Evolutionary conservation across 331 rosid genomes (phyloP), one percentile per base, ranked within the genome.

Genomic region (Quercus lobata): DNA sequence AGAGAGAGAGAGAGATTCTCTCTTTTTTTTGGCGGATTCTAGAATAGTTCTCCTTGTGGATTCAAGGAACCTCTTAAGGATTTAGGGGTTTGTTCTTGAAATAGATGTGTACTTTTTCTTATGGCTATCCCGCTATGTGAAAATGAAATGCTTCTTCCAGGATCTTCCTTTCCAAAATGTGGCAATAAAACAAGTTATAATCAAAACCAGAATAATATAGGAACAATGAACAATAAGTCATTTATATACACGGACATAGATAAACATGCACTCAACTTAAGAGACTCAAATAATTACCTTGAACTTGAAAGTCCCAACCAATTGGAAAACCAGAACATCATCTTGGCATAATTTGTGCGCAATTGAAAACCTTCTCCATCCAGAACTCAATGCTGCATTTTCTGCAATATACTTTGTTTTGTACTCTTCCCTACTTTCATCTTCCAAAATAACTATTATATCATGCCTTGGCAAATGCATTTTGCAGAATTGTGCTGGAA

Each of bases 381-480:
- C 90, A 57, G 74, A 87, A 73, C 90, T 86, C 82, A 86, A 14
- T 24, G 84, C 90, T 1, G 16, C 73, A 72, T 86, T 83, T 17
- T 32, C 83, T 14, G 56, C 66, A 57, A 83, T 77, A 72, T 21
- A 81, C 49, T 81, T 83, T 1, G 78, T 54, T 57, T 75, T 56
- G 24, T 57, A 35, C 46, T 41, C 46, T 41, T 41, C 46, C 12
- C 46, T 41, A 41, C 46, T 41, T 41, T 41, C 46, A 41, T 8
- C 46, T 41, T 41, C 46, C 12, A 41, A 41, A 41, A 41, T 41
- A 41, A 8, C 12, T 41, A 41, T 27, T 6, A 72, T 52, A 70
- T 86, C 86, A 8, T 75, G 57, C 69, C 72, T 68, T 44, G 86
- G 87, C 82, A 86, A 49, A 78, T 86, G 75, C 32, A 15, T 12